These are phyloP conservation scores for Plasmodiophora brassicae DNA, from an alignment of 208 protist species.

Conservation along the genomic window DNA sequence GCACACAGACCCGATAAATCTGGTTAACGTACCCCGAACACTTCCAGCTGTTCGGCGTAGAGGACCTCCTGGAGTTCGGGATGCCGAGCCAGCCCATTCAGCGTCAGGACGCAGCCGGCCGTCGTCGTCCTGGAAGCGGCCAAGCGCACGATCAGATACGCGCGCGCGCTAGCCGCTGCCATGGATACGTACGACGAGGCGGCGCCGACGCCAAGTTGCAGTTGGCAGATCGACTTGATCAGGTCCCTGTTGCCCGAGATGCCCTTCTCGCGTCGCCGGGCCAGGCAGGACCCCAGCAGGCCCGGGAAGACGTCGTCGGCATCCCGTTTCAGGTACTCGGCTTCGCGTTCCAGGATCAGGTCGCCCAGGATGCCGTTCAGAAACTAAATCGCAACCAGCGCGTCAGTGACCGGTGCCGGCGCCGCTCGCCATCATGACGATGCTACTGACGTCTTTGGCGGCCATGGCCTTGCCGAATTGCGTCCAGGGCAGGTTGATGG, in stretches of 20 bases:
- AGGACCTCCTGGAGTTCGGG: not conserved
- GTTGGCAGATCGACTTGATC: not conserved
- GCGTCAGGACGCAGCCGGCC: not conserved
- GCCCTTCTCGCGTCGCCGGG: not conserved
- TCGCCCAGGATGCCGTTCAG: not conserved
- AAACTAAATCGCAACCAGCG: no score
- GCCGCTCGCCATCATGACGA: no score
- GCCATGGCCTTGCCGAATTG: not conserved
- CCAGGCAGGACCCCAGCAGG: not conserved
- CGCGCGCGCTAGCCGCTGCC: no score
- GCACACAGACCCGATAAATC: no score
- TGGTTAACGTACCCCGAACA: not conserved
- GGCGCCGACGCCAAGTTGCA: not conserved
- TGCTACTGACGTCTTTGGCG: not conserved
- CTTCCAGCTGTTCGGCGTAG: not conserved
- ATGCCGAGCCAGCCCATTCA: not conserved
- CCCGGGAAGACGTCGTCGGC: not conserved
- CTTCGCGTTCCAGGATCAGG: not conserved
- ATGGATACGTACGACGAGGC: not conserved
- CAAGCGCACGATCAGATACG: no score
- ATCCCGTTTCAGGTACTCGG: not conserved
- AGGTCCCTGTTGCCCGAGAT: not conserved
- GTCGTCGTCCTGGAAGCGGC: not conserved
- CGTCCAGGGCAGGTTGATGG: not conserved
- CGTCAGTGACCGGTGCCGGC: no score